A percentile compares a stretch with the other conserved stretches of the same genome.
Conservation (phyloP, 257 asterid species). For the Leptodermis oblonga region DNA sequence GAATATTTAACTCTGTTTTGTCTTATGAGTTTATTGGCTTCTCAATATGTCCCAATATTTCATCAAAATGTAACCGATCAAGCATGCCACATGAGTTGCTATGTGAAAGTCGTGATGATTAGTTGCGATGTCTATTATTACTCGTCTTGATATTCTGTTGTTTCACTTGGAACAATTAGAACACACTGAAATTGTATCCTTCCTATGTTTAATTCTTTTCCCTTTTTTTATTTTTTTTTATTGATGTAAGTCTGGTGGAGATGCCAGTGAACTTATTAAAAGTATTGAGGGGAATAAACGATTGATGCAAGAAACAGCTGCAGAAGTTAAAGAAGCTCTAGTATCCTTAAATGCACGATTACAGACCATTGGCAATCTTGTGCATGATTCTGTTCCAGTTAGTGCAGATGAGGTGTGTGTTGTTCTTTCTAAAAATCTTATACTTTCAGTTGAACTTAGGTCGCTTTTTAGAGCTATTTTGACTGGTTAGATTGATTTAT, state of each 20-base stretch:
- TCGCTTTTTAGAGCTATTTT: not conserved
- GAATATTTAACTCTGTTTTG: not conserved
- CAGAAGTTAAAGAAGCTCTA: slow-evolving; percentile 78
- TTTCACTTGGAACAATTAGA: too few relatives aligned
- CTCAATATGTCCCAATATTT: too few relatives aligned
- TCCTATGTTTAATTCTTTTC: too few relatives aligned
- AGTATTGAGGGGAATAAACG: slow-evolving; percentile 57
- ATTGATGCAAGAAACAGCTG: slow-evolving; percentile 51
- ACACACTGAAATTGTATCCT: too few relatives aligned
- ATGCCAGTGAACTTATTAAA: slow-evolving; percentile 45
- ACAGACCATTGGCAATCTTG: slow-evolving; percentile 74
- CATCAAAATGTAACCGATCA: too few relatives aligned
- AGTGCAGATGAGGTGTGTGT: slow-evolving; percentile 64
- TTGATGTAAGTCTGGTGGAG: slow-evolving; percentile 46
- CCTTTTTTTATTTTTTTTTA: not conserved
- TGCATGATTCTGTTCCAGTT: slow-evolving; percentile 91
- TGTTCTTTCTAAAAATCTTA: slow-evolving; percentile 6
- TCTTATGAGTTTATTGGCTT: not conserved
- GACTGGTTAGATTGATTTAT: not conserved
- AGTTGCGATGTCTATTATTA: too few relatives aligned
- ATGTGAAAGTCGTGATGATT: too few relatives aligned
- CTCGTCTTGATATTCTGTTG: too few relatives aligned
- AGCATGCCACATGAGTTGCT: too few relatives aligned
- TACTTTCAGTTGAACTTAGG: not conserved
- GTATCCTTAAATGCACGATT: slow-evolving; percentile 53